phyloP scores from a whole-genome alignment of 1,284 basidiomycete species.

The Puccinia novopanici region DNA sequence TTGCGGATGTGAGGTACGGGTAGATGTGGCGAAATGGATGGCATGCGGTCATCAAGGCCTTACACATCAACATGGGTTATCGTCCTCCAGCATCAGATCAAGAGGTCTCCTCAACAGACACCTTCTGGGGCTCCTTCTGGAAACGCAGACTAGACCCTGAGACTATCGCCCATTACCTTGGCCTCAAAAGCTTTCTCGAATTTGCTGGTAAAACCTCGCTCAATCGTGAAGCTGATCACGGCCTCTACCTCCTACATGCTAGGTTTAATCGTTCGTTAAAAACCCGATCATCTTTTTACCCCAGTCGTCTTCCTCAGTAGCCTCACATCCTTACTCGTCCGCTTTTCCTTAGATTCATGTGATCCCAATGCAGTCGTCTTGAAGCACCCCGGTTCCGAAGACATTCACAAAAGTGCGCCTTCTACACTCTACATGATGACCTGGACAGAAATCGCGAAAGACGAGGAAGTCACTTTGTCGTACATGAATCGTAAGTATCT shows the following conservation, averaged over 20 bases:
- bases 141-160: slow-evolving; percentile 45
- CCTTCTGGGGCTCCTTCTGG: slow-evolving; percentile 49
- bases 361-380: slow-evolving; percentile 47
- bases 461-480: slow-evolving; percentile 49
- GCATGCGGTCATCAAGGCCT: slow-evolving; percentile 45
- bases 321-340: not conserved
- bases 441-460: slow-evolving; percentile 36
- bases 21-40: slow-evolving; percentile 48
- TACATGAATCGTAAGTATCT: slow-evolving; percentile 43
- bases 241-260: slow-evolving; percentile 47
- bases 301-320: not conserved
- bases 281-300: not conserved
- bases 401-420: slow-evolving; percentile 41
- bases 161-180: slow-evolving; percentile 47
- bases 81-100: slow-evolving; percentile 5
- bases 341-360: slow-evolving; percentile 40
- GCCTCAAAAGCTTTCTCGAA: slow-evolving; percentile 45
- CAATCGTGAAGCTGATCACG: slow-evolving; percentile 49
- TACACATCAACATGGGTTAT: slow-evolving; percentile 50
- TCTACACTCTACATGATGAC: slow-evolving; percentile 50
- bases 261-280: slow-evolving; percentile 45
- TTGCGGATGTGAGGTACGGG: slow-evolving; percentile 42
- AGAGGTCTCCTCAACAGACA: not conserved
- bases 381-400: slow-evolving; percentile 44
- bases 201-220: slow-evolving; percentile 43